Base-by-base conservation (phyloP, 1,284 basidiomycete genomes). In the Trichosporon coremiiforme region DNA sequence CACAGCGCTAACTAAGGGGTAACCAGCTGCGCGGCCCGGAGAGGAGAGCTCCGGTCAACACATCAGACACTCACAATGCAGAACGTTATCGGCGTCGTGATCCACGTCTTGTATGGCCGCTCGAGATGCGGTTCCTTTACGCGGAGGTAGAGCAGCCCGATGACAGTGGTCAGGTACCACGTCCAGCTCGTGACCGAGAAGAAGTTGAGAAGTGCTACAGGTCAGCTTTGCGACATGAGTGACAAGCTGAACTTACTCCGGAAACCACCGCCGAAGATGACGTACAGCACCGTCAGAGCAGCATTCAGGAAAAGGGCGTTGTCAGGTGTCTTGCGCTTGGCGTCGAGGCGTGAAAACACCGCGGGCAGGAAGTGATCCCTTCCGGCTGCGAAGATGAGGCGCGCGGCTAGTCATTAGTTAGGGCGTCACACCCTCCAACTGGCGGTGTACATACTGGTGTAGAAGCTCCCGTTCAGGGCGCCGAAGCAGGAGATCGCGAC, bases 401-500 rank as follows among this genome's bases (percentile, higher is more conserved):
- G 89, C 22, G 93, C 88, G 65, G 81, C 84, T 74, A 80, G 73
- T 7, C 68, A 67, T 69, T 64, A 36, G 45, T 17, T 33, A 7
- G 41, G 33, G 12, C n/a, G n/a, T n/a, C n/a, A n/a, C n/a, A n/a
- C n/a, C n/a, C n/a, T n/a, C n/a, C n/a, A n/a, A n/a, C n/a, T n/a
- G n/a, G n/a, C n/a, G 20, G 17, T 12, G 50, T 13, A 78, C 80
- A 71, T 57, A 67, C 90, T 88, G 1, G 94, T 96, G 80, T 91
- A 95, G 73, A 92, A 90, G 0, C 89, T 79, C 87, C 93, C 92
- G 79, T 95, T 95, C 57, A 97, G 82, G 0, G 95, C 93, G 10
- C 95, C 95, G 75, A 97, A 94, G 79, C 95, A 98, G 1, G 93
- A 96, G 71, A 98, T 88, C 0, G 94, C 93, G 2, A 99, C 96